Base-by-base conservation (phyloP, 1,284 basidiomycete species). In the Agroathelia rolfsii region DNA sequence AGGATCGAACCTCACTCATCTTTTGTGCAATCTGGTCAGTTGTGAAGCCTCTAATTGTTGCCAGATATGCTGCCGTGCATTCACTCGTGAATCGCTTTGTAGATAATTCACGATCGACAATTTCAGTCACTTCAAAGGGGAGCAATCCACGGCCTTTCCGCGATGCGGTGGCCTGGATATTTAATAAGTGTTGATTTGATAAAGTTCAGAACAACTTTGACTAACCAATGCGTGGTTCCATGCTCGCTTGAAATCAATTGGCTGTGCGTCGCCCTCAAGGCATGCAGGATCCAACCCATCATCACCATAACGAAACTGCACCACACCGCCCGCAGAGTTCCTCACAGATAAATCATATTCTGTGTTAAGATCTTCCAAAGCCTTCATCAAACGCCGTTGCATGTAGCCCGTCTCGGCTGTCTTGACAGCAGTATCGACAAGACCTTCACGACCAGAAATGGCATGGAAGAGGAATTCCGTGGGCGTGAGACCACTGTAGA, bases 321-420 rank as follows among this genome's bases (percentile, higher is more conserved):
- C 94, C n/a, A 99, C 77, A 29, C 90, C 92, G 4, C 95, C 95
- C 1, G 77, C 79, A 2, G 90, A 93, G 59, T 95, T 98, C 20
- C 95, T 75, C 12, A 99, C 94, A n/a, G 88, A 92, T 18, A 93
- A 62, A 56, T 98, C 95, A 57, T 99, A 99, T 41, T 96, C 89
- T 0, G 89, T 93, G 4, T 90, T 93, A 29, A 99, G 63, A 63
- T 98, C 95, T 55, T 99, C 95, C 44, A 99, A 61, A 2, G 95
- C 94, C 58, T 99, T 99, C 95, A 99, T 98, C 44, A 99, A 60
- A 41, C 95, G 84, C 40, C 95, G 79, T 51, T 94, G 89, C 94
- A 99, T 98, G 64, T 99, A 99, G 25, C 95, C 95, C 1, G 95
- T 98, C 59, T 98, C 95, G 12, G 95, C 95, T 1, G 95, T 99